These are phyloP conservation scores for Crithidia expoeki DNA, from an alignment of 208 protist species.

Conservation along the genomic window DNA sequence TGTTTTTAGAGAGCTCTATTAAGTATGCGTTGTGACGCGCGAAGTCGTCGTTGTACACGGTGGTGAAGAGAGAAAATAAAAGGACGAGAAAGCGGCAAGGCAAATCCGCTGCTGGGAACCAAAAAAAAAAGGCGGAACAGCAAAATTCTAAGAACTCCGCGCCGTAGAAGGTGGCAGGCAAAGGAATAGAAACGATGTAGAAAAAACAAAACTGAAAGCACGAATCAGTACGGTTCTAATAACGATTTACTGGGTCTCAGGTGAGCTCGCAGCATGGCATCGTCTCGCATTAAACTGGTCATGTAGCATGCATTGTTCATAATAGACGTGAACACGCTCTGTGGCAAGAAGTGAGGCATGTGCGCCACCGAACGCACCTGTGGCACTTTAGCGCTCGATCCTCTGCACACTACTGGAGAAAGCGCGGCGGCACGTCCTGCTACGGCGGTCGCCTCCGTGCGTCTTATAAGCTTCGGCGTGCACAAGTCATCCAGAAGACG, in stretches of 20 bases:
- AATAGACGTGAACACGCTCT: conserved; percentile 34
- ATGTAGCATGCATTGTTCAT: conserved; percentile 78
- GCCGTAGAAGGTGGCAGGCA: background rate
- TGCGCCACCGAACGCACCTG: background rate
- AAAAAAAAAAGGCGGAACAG: conserved; percentile 19
- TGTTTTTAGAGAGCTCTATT: background rate
- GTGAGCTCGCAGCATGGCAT: conserved; percentile 51
- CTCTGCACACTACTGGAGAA: background rate
- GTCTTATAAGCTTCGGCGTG: background rate
- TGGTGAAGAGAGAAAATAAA: conserved; percentile 25
- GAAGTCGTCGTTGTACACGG: conserved; percentile 12
- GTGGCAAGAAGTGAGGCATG: conserved; percentile 46
- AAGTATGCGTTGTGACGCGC: background rate
- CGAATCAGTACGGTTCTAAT: conserved; percentile 46
- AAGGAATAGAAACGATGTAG: background rate
- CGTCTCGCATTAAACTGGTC: conserved; percentile 57
- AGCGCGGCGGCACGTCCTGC: background rate
- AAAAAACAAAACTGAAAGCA: background rate
- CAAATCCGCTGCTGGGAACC: no score
- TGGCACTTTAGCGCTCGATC: background rate
- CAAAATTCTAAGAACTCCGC: conserved; percentile 16
- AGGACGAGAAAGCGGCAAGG: background rate
- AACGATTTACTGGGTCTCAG: conserved; percentile 30
- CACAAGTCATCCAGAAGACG: conserved; percentile 31
- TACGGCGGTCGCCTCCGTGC: conserved; percentile 4